Base-by-base conservation (phyloP, 768 basidiomycete genomes). In the Termitomyces sp. region DNA sequence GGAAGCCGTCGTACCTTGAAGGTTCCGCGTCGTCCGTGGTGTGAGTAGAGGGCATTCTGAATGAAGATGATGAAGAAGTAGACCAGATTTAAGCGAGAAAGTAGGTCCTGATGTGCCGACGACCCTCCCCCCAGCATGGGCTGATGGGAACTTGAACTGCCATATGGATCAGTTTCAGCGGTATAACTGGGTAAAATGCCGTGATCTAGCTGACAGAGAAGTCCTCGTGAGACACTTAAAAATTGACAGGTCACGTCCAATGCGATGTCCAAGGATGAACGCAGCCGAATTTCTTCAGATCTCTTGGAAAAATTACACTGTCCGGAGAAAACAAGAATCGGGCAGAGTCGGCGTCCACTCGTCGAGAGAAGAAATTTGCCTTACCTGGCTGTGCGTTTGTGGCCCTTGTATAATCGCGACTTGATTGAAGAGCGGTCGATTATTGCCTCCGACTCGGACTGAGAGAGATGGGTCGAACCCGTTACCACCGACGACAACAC, bases 91-190 rank as follows among this genome's bases (percentile, higher is more conserved):
- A 58, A 35, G 52, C 35, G 26, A 36, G 30, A 9, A 54, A 50
- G 38, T 33, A 35, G 50, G 35, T 52, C 5, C n/a, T n/a, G 16
- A 33, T 54, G 26, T 55, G 18, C 50, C 26, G 36, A 35, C 30
- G 26, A 18, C 28, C 13, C 30, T 30, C 18, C 53, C n/a, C 26
- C 30, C 41, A 41, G 45, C 38, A 54, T 59, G n/a, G 18, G 53
- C n/a, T 46, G 49, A 52, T 52, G 54, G 50, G 50, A 41, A 33
- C 52, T 24, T 38, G 26, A 49, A 35, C 50, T 61, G 52, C 51
- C 57, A 46, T 52, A 26, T 58, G 41, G 46, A 58, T 55, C 40
- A 53, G 60, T 58, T 58, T 58, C 60, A 58, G 50, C 28, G 20
- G 30, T 54, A 56, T 45, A 47, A 55, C 45, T 49, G 57, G 50